A percentile compares a stretch with the other conserved stretches of the same genome.
phyloP scores from a whole-genome alignment of 2,329 filamentous ascomycete species.

The Didymella segeticola region DNA sequence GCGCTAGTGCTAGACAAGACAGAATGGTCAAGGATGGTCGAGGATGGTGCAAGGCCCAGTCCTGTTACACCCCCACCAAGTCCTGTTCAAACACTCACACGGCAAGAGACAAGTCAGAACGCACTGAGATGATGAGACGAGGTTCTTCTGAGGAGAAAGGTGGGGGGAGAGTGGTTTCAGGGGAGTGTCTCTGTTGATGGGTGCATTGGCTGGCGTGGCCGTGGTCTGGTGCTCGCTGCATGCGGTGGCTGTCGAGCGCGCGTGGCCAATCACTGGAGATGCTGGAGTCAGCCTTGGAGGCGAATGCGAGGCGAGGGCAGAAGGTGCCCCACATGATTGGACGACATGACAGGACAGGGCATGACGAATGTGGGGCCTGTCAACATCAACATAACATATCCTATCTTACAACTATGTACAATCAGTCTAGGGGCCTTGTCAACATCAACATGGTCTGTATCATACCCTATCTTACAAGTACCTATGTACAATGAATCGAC shows the following conservation, averaged over 20 bases:
- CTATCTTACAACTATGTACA: too few relatives aligned
- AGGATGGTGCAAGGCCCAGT: too few relatives aligned
- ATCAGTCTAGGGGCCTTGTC: too few relatives aligned
- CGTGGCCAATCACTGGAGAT: slow-evolving; percentile 36
- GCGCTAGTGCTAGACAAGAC: too few relatives aligned
- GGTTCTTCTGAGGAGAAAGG: slow-evolving; percentile 15
- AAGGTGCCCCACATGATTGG: slow-evolving; percentile 29
- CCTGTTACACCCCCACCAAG: too few relatives aligned
- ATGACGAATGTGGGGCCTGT: slow-evolving; percentile 18
- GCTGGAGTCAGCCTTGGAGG: slow-evolving; percentile 38
- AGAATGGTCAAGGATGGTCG: background rate
- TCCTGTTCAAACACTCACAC: too few relatives aligned
- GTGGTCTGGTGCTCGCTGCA: slow-evolving; percentile 31
- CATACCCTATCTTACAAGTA: too few relatives aligned
- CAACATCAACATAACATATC: background rate
- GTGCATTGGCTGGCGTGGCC: slow-evolving; percentile 46
- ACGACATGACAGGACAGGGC: slow-evolving; percentile 17
- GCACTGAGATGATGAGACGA: slow-evolving; percentile 20
- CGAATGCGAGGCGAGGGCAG: slow-evolving; percentile 26
- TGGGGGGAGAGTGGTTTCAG: slow-evolving; percentile 40
- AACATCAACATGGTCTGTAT: too few relatives aligned
- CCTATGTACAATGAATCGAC: too few relatives aligned
- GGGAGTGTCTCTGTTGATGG: too few relatives aligned
- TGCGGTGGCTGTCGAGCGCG: slow-evolving; percentile 24
- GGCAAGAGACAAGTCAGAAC: slow-evolving; percentile 16